Conservation (phyloP, 495 filamentous ascomycete species). For the Rostrohypoxylon terebratum region DNA sequence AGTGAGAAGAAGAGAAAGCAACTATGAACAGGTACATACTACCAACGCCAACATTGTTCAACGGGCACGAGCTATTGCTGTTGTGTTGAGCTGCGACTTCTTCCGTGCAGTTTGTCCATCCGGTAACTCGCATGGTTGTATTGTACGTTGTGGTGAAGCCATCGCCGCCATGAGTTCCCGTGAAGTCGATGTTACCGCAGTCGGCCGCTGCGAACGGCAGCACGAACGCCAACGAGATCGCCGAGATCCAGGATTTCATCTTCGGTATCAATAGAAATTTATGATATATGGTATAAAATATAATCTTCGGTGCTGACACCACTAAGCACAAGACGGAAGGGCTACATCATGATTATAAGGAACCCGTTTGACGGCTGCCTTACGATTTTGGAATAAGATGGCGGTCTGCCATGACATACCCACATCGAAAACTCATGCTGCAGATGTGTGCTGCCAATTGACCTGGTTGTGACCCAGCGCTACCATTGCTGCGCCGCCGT, state of each 20-base stretch:
- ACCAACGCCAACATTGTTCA: background rate
- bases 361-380: background rate
- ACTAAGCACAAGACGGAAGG: background rate
- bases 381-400: conserved; percentile 1
- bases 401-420: background rate
- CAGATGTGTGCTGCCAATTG: background rate
- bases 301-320: background rate
- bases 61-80: background rate
- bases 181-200: conserved; percentile 24
- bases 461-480: background rate
- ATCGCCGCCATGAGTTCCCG: background rate
- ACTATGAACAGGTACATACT: conserved; percentile 15
- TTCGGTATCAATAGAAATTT: background rate
- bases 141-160: conserved; percentile 16
- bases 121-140: background rate
- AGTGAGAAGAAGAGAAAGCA: background rate
- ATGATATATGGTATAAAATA: conserved; percentile 1
- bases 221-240: conserved; percentile 12
- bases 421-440: background rate
- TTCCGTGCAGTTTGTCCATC: conserved; percentile 13
- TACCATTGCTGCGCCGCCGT: conserved; percentile 5
- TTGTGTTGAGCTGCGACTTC: background rate
- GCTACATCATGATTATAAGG: conserved; percentile 7
- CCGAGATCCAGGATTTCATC: conserved; percentile 13
- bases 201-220: conserved; percentile 20